A percentile compares a stretch with the other conserved stretches of the same genome.
Conservation (phyloP, 2,329 filamentous ascomycete species). For the Colletotrichum orchidophilum region DNA sequence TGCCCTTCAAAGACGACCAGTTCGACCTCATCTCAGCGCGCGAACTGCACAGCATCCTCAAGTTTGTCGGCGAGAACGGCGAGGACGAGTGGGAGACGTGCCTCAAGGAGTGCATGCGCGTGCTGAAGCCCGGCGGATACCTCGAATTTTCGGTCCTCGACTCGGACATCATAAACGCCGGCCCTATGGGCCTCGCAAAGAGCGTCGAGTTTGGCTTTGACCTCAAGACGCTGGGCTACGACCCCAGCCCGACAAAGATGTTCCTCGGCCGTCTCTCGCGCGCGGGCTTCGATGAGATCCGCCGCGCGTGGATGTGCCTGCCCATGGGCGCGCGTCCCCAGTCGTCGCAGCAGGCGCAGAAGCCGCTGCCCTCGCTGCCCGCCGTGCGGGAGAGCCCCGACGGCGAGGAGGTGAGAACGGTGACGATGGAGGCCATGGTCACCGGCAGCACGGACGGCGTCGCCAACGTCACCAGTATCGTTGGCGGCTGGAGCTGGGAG, state of each 20-base stretch:
- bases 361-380: constrained; percentile 34
- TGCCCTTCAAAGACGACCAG: constrained; percentile 86
- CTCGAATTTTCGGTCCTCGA: constrained; percentile 92
- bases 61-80: constrained; percentile 72
- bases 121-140: constrained; percentile 92
- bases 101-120: constrained; percentile 85
- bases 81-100: constrained; percentile 90
- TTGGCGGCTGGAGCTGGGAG: constrained; percentile 94
- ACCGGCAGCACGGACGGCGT: constrained; percentile 73
- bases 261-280: constrained; percentile 80
- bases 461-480: constrained; percentile 80
- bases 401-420: constrained; percentile 53
- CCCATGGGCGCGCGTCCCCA: constrained; percentile 75
- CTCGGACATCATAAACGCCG: constrained; percentile 87
- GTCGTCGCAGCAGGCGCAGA: constrained; percentile 41
- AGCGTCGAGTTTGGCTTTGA: constrained; percentile 93
- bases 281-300: constrained; percentile 81
- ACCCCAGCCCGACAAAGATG: constrained; percentile 81
- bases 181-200: constrained; percentile 80
- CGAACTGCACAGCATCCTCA: constrained; percentile 85
- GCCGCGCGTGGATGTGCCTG: constrained; percentile 88
- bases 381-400: constrained; percentile 45
- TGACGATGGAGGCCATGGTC: constrained; percentile 70
- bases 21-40: constrained; percentile 94
- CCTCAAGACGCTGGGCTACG: constrained; percentile 89